Evolutionary conservation across 345 rosid genomes (phyloP).

Genomic region (Citrus sinensis): DNA sequence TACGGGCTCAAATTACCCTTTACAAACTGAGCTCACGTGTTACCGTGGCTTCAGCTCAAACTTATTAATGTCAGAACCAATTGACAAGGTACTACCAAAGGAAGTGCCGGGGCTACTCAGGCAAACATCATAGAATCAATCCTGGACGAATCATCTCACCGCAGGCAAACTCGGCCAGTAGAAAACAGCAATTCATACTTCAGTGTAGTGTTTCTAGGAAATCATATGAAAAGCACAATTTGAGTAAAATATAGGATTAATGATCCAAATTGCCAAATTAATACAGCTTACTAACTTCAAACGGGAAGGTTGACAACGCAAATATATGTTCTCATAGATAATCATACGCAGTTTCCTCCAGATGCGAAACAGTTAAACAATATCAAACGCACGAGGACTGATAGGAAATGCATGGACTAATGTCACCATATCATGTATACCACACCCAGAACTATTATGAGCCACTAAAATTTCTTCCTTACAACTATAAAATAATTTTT

Average conservation of each 20-base stretch:
- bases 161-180: no score
- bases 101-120: no score
- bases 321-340: constrained; percentile 5
- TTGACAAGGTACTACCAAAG: no score
- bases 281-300: neutral
- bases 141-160: no score
- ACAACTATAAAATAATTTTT: neutral
- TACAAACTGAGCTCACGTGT: no score
- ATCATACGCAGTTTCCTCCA: neutral
- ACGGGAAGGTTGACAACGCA: neutral
- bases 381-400: constrained; percentile 1
- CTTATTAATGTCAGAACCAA: no score
- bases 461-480: constrained; percentile 12
- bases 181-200: no score
- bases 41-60: no score
- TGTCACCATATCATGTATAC: constrained; percentile 8
- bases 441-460: constrained; percentile 19
- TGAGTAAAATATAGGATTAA: neutral
- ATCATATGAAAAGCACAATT: neutral
- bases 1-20: no score
- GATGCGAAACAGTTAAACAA: neutral
- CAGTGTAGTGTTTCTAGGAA: neutral
- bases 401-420: constrained; percentile 1
- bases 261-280: neutral
- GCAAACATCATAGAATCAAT: no score